Percentiles rank a stretch among this genome's conserved stretches.
These are phyloP conservation scores for Withania somnifera DNA, from an alignment of 305 asterid genomes.

Conservation along the genomic window DNA sequence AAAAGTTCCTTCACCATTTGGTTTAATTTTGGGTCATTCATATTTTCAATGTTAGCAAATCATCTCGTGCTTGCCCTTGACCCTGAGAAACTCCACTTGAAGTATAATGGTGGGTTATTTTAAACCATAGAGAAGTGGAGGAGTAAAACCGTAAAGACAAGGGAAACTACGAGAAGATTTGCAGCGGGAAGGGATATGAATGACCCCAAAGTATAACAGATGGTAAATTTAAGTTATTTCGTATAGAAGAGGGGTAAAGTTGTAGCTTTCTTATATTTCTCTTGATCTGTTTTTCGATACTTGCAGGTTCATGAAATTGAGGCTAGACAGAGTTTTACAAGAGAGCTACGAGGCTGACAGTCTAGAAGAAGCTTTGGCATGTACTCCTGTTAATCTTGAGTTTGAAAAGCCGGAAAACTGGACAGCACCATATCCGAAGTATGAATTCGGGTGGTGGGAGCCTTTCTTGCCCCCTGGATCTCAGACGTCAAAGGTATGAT, in stretches of 20 bases:
- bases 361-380: constrained; percentile 80
- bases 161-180: neutral
- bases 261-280: neutral
- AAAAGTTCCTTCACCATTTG: neutral
- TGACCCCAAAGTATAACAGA: neutral
- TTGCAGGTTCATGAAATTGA: constrained; percentile 42
- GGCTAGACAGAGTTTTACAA: constrained; percentile 68
- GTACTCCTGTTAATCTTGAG: constrained; percentile 47
- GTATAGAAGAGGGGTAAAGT: neutral
- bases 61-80: neutral
- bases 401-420: constrained; percentile 75
- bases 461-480: constrained; percentile 50
- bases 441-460: constrained; percentile 91
- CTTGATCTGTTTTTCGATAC: neutral
- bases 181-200: neutral
- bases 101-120: neutral
- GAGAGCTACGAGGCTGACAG: constrained; percentile 67
- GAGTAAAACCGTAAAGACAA: neutral
- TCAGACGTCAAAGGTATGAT: constrained; percentile 46
- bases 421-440: constrained; percentile 86
- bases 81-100: neutral
- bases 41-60: neutral
- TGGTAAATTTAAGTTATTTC: neutral
- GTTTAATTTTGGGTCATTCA: neutral
- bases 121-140: neutral